A percentile compares a stretch with the other conserved stretches of the same genome.
These are phyloP conservation scores for Termitomyces sp. DNA, from an alignment of 768 basidiomycete genomes.

Conservation along the genomic window DNA sequence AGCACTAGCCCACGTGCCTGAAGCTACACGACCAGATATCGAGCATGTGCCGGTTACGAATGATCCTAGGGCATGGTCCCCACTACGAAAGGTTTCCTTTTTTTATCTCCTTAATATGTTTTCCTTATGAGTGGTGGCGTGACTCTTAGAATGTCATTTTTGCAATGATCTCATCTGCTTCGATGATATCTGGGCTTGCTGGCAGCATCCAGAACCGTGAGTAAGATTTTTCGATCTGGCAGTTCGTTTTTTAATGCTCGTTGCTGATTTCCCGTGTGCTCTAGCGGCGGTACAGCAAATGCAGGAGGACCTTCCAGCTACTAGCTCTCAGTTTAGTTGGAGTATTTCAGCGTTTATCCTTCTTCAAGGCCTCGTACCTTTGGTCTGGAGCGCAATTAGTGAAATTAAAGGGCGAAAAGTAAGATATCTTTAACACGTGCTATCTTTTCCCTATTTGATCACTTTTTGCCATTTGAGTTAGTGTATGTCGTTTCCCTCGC, in stretches of 20 bases:
- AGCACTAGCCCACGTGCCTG: background rate
- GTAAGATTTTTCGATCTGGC: conserved; percentile 7
- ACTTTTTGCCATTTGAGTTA: conserved; percentile 25
- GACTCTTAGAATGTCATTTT: conserved; percentile 36
- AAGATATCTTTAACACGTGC: background rate
- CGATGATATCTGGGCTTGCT: conserved; percentile 54
- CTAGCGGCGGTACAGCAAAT: conserved; percentile 62
- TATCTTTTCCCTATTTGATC: background rate
- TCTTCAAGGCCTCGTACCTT: conserved; percentile 62
- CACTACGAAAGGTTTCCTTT: conserved; percentile 42
- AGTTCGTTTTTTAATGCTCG: background rate
- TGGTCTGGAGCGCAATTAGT: conserved; percentile 64
- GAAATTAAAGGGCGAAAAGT: conserved; percentile 78
- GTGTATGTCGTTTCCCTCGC: conserved; percentile 50
- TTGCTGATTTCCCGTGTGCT: background rate
- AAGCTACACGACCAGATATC: conserved; percentile 30
- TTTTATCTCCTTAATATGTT: background rate
- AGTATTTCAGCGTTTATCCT: conserved; percentile 67
- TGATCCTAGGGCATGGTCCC: conserved; percentile 60
- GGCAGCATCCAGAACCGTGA: conserved; percentile 64
- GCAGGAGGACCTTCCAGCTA: conserved; percentile 54
- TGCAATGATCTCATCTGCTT: conserved; percentile 42
- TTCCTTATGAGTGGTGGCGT: background rate
- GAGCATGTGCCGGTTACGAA: conserved; percentile 51
- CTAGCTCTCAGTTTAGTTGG: conserved; percentile 56